Evolutionary conservation across 805 yeast genomes (phyloP), one percentile per base, ranked within the genome.

Genomic region (Starmerella ratchasimensis): DNA sequence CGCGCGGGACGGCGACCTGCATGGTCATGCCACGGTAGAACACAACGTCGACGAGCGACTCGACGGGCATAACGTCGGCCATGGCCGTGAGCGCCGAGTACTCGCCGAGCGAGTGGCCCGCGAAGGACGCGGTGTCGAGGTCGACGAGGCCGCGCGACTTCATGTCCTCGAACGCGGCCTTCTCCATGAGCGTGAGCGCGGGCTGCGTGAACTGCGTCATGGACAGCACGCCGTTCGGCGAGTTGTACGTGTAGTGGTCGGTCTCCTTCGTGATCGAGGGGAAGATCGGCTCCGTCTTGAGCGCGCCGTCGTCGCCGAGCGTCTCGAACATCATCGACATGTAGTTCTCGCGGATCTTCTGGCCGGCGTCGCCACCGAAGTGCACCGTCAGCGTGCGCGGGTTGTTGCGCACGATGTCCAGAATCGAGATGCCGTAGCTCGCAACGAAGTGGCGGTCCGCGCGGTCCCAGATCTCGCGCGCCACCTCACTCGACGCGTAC

Each of bases 11-110:
- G 33, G 98, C 98, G 49, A 90, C 98, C 69, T 90, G 98, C 99
- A 90, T 90, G 34, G 99, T 93, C 97, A 90, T 90, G 72, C 99
- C 99, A 70, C 99, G 79, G 73, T 90, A 93, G 72, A 90, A 90
- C 38, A 88, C 97, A 61, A 88, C 93, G 61, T 88, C 97, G 46
- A 88, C 96, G 51, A 88, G 70, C 5, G 93, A 80, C 67, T 90
- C 98, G 53, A 90, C 84, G 34, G 97, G 94, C 97, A 90, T 88
- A 42, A 93, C 96, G 59, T 90, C 94, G 38, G 95, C 98, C 55
- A 90, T 69, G 20, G 98, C 84, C 14, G 97, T 83, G 56, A 90
- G 72, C 13, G 99, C 97, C 50, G 96, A 90, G 62, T 90, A 90
- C 64, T 90, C 99, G 68, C 99, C 99, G 53, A 90, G 74, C 9